Base-by-base conservation (phyloP, 179 eudicot species). In the Patellifolia procumbens region DNA sequence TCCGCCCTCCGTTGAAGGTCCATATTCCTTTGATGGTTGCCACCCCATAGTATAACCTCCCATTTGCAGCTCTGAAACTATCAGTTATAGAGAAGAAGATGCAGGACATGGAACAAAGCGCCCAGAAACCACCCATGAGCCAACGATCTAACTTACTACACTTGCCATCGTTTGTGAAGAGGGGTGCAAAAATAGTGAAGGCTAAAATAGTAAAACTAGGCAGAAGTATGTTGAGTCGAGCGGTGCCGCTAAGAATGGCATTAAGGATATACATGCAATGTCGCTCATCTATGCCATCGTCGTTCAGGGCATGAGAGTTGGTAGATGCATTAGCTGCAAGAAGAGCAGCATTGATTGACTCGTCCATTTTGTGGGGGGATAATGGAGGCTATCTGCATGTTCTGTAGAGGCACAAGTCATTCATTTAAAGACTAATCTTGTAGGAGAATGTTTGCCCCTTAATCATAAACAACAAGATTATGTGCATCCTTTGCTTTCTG, bases 111-210 rank as follows among this genome's bases (percentile, higher is more conserved):
- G 85, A 85, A 43, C 82, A 83, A 16, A 89, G 20, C 2, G 83
- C 87, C 83, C 86, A 75, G 86, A 91, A 88, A 62, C 70, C 35
- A 11, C 82, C 88, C 91, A 85, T 88, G 35, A 91, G 84, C 87
- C 88, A 85, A 64, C 84, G 80, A 74, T 85, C 85, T 4, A 81
- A 51, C 13, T 81, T 62, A n/a, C 73, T 35, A 79, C 96, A 91
- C 42, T 81, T 78, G 51, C 93, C 93, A 20, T 91, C 87, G 28
- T 88, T 83, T 34, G 93, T 91, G 6, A 91, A 78, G 31, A 91
- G 78, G 19, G 96, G 96, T n/a, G 90, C 70, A 12, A 91, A 86
- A 42, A 91, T 85, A 79, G 90, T 83, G 86, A 88, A 89, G 74
- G 89, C 87, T 24, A 91, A 83, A 65, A 86, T 87, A 52, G 90